Evolutionary conservation across 345 rosid genomes (phyloP).

Genomic region (Balakata baccata): DNA sequence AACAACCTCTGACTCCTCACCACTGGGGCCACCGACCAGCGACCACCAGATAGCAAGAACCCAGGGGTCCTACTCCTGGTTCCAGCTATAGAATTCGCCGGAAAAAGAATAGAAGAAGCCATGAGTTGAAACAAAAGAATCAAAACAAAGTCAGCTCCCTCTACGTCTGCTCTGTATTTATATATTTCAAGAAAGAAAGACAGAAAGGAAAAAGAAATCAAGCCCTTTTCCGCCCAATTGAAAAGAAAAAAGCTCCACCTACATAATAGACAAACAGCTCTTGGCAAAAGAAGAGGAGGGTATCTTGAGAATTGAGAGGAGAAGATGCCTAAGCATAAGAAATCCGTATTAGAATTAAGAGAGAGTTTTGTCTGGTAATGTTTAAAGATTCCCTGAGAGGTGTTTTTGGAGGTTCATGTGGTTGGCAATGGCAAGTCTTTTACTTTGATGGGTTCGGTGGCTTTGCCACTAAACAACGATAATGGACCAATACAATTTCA

Average conservation of each 20-base stretch:
- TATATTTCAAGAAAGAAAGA: not conserved
- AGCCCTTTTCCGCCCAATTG: not conserved
- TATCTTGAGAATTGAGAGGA: not conserved
- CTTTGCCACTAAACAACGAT: constrained; percentile 1
- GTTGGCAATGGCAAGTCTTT: constrained; percentile 10
- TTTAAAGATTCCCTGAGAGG: not conserved
- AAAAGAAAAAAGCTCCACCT: not conserved
- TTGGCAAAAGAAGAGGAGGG: not conserved
- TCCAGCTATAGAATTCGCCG: constrained; percentile 53
- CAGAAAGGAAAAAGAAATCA: not conserved
- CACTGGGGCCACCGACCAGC: constrained; percentile 28
- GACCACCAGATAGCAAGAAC: constrained; percentile 24
- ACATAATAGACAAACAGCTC: not conserved
- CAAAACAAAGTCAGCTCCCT: not conserved
- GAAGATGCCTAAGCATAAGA: not conserved
- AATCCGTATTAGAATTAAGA: not conserved
- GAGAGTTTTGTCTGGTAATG: not conserved
- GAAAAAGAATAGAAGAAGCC: constrained; percentile 73
- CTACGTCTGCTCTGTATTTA: not conserved
- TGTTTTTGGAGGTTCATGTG: constrained; percentile 1
- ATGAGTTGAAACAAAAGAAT: constrained; percentile 22
- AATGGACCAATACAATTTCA: not conserved
- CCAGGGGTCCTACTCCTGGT: constrained; percentile 11
- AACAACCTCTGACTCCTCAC: constrained; percentile 38
- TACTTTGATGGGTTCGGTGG: not conserved